phyloP scores from a whole-genome alignment of 139 green algal genomes.

The Mesostigma viride region DNA sequence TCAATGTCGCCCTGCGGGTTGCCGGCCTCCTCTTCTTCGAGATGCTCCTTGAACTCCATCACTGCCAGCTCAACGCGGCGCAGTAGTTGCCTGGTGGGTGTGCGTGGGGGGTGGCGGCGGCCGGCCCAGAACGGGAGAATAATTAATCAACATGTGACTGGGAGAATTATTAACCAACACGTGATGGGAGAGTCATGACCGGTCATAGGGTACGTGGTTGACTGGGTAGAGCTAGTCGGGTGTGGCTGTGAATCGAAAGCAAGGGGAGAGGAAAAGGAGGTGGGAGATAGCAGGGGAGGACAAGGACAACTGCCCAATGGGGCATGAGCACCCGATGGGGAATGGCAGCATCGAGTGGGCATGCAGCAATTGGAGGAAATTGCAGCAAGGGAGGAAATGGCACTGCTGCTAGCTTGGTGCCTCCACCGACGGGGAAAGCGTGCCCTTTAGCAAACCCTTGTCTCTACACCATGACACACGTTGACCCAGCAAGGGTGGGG shows the following conservation, averaged over 20 bases:
- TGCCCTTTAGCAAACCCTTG: too few species aligned
- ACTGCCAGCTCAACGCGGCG: constrained; percentile 24
- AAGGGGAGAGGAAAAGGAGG: too few species aligned
- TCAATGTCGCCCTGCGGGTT: constrained; percentile 16
- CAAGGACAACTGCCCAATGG: too few species aligned
- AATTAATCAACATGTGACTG: not conserved
- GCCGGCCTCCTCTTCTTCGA: constrained; percentile 14
- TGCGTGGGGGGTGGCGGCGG: not conserved
- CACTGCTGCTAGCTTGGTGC: too few species aligned
- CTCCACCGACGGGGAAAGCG: too few species aligned
- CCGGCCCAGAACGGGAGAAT: not conserved
- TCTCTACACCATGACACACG: too few species aligned
- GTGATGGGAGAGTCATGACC: not conserved
- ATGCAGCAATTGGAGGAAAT: too few species aligned
- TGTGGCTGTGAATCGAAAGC: not conserved
- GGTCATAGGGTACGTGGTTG: not conserved
- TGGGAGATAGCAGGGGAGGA: too few species aligned
- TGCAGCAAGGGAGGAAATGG: too few species aligned
- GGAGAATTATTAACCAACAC: not conserved
- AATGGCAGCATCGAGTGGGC: too few species aligned
- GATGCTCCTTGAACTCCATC: constrained; percentile 18
- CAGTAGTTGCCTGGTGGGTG: constrained; percentile 10
- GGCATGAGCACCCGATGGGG: too few species aligned
- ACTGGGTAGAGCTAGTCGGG: not conserved
- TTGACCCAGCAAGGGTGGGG: too few species aligned